These are phyloP conservation scores for Urochloa ruziziensis DNA, from an alignment of 176 grass and related monocot genomes.

Conservation along the genomic window DNA sequence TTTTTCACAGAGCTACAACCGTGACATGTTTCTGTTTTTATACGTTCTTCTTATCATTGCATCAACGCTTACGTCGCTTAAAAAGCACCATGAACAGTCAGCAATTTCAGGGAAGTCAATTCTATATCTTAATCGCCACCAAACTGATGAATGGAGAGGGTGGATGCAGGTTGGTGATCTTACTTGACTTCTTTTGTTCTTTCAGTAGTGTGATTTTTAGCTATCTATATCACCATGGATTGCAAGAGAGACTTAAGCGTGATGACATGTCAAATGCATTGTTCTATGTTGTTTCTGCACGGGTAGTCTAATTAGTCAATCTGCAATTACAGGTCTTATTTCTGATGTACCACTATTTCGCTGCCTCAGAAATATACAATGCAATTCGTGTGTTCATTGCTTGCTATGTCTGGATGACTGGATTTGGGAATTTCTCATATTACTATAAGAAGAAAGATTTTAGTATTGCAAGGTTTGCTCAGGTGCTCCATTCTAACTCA, in stretches of 20 bases:
- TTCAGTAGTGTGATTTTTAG: not conserved
- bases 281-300: not conserved
- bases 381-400: slow-evolving; percentile 90
- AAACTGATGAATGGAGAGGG: slow-evolving; percentile 93
- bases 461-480: slow-evolving; percentile 75
- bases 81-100: slow-evolving; percentile 76
- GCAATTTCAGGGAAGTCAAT: slow-evolving; percentile 67
- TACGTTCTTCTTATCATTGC: slow-evolving; percentile 85
- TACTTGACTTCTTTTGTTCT: slow-evolving; percentile 5
- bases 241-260: not conserved
- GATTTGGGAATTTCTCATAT: slow-evolving; percentile 95
- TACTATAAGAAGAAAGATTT: slow-evolving; percentile 89
- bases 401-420: slow-evolving; percentile 93
- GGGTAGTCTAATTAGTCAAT: slow-evolving; percentile 5
- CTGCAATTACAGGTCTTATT: slow-evolving; percentile 64
- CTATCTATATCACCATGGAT: not conserved
- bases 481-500: slow-evolving; percentile 49
- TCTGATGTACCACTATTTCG: slow-evolving; percentile 94
- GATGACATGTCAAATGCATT: not conserved
- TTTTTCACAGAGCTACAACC: slow-evolving; percentile 70
- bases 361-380: slow-evolving; percentile 89
- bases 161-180: slow-evolving; percentile 79
- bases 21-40: slow-evolving; percentile 89
- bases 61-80: slow-evolving; percentile 67
- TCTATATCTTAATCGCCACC: slow-evolving; percentile 78